phyloP scores from a whole-genome alignment of 2,329 filamentous ascomycete species.

The Colletotrichum camelliae region DNA sequence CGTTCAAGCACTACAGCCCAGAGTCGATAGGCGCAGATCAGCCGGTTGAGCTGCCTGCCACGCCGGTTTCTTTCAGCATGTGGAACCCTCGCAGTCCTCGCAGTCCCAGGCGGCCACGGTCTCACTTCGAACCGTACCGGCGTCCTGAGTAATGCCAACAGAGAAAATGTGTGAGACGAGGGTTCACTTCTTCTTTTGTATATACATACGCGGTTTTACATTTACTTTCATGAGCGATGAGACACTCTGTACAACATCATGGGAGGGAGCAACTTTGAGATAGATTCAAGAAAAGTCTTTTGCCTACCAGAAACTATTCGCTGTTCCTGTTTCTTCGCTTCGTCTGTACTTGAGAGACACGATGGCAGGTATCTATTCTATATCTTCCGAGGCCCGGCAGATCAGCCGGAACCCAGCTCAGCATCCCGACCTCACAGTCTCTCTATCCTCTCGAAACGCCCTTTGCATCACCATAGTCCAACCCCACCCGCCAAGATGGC shows the following conservation, averaged over 20 bases:
- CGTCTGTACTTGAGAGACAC: background rate
- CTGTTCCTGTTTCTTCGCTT: background rate
- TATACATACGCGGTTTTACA: background rate
- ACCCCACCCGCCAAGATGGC: background rate
- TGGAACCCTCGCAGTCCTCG: constrained; percentile 3
- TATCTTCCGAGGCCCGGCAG: background rate
- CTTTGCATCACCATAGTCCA: background rate
- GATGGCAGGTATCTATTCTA: background rate
- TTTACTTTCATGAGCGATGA: background rate
- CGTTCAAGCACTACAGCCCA: constrained; percentile 16
- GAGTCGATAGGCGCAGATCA: constrained; percentile 1
- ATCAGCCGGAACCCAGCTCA: background rate
- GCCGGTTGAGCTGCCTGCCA: constrained; percentile 14
- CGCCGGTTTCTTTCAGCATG: constrained; percentile 15
- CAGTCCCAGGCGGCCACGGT: background rate
- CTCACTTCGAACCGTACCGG: constrained; percentile 14
- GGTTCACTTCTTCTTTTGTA: background rate
- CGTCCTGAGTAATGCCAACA: background rate
- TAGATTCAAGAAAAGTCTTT: background rate
- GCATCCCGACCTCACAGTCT: background rate
- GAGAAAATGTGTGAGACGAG: background rate
- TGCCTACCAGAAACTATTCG: background rate
- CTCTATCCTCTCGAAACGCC: background rate
- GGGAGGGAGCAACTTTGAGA: background rate
- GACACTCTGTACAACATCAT: constrained; percentile 1